Base-by-base conservation (phyloP, 2,329 filamentous ascomycete species). In the Fusarium udum region DNA sequence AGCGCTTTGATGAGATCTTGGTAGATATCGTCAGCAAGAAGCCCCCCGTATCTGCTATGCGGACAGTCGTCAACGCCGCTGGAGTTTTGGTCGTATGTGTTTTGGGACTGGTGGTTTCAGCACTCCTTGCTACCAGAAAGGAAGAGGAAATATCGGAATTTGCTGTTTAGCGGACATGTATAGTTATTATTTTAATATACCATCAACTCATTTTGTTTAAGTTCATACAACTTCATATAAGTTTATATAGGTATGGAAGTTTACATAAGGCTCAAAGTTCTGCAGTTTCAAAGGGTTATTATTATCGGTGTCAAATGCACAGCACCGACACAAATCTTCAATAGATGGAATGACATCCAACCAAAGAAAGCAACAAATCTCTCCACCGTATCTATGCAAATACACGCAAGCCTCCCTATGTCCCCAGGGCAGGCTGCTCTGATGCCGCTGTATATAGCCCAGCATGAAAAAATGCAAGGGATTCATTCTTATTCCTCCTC, bases 1-100 rank as follows among this genome's bases (percentile, higher is more conserved):
- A 91, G 78, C 87, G 89, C 36, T 83, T 98, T 20, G 92, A 97
- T 69, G 82, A 81, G 2, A 90, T 94, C 69, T 85, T 95, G 52
- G 83, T 84, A 20, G 83, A 85, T 9, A 89, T 92, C 82, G 69
- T 78, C 37, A 70, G 72, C 14, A 72, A 73, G 51, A 78, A 77
- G 34, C 60, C 71, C 28, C 45, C 77, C 4, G 67, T 78, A 15
- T 78, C 82, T 2, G 61, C 78, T 11, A 70, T 80, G 42, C 80
- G 80, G 56, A 73, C 78, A 14, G 64, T 80, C n/a, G 52, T 83
- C 60, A 80, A 79, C 37, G 66, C 80, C 14, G 53, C 78, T 4
- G 74, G 78, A 18, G 70, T 82, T n/a, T 76, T 66, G 4, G 12
- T 79, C 0, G 66, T 80, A 4, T 80, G 82, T 59, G 71, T 71